Percentiles rank a stretch among this genome's conserved stretches.
phyloP scores from a whole-genome alignment of 306 rosid species.

The barrel medic (Medicago truncatula) region MtrunA17r5.0-ANR NC_053044.1:41909501-41910000 shows the following conservation, averaged over 20 bases:
- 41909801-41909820: background rate
- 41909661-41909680: background rate
- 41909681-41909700: no score
- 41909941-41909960: constrained; percentile 96
- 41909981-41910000: constrained; percentile 87
- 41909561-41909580: background rate
- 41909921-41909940: constrained; percentile 84
- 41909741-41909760: background rate
- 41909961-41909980: constrained; percentile 91
- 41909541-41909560: background rate
- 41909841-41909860: background rate
- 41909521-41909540: background rate
- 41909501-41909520: background rate
- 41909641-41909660: background rate
- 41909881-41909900: constrained; percentile 93
- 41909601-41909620: background rate
- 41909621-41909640: no score
- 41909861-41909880: constrained; percentile 49
- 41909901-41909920: constrained; percentile 91
- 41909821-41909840: background rate
- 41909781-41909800: background rate
- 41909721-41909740: background rate
- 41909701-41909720: background rate
- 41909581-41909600: background rate
- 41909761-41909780: background rate